phyloP scores from a whole-genome alignment of 2,329 filamentous ascomycete species.

The Colletotrichum liaoningense region DNA sequence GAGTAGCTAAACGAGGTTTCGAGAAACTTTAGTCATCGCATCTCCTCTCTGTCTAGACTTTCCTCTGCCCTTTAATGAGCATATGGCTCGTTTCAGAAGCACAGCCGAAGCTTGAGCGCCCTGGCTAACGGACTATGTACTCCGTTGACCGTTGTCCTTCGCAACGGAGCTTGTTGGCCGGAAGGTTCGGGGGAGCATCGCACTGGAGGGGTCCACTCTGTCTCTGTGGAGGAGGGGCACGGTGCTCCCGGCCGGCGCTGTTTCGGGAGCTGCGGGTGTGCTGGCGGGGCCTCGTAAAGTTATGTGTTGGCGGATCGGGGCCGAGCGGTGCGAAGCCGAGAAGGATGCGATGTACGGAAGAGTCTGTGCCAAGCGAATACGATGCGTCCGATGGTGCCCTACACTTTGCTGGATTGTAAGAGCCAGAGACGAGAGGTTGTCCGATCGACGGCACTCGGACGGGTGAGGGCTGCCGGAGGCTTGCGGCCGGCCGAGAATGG shows the following conservation, averaged over 20 bases:
- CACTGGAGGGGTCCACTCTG: not conserved
- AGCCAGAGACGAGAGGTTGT: conserved; percentile 1
- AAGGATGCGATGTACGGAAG: not conserved
- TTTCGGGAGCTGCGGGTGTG: not conserved
- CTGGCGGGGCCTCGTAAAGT: not conserved
- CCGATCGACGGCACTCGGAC: not conserved
- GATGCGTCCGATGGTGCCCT: not conserved
- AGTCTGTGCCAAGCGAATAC: not conserved
- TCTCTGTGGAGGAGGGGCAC: not conserved
- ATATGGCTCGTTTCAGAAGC: conserved; percentile 19
- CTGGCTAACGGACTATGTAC: not conserved
- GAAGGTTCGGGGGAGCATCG: not conserved
- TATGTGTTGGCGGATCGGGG: not conserved
- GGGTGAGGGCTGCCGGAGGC: not conserved
- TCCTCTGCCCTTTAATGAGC: conserved; percentile 1
- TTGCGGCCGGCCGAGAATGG: not conserved
- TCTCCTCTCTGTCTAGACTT: not conserved
- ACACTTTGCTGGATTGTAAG: not conserved
- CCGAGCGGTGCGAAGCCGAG: conserved; percentile 3
- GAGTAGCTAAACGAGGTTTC: not conserved
- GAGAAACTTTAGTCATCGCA: not conserved
- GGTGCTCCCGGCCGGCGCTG: not conserved
- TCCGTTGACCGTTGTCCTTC: conserved; percentile 1
- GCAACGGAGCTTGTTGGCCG: not conserved
- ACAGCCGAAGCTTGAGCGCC: conserved; percentile 24